phyloP scores from a whole-genome alignment of 306 rosid species.

The Cucurbita argyrosperma region DNA sequence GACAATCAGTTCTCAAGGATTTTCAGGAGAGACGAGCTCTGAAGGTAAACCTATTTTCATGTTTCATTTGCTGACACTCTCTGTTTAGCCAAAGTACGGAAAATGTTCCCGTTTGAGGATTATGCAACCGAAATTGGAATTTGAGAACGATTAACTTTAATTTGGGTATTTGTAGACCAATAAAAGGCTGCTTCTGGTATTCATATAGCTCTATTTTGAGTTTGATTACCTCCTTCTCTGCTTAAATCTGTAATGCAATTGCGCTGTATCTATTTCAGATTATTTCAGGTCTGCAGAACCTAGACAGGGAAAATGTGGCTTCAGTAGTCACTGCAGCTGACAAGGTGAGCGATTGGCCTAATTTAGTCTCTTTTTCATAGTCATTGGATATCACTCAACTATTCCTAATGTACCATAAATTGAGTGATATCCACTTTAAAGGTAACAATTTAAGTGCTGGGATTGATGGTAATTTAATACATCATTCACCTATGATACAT shows the following conservation, averaged over 20 bases:
- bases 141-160: not conserved
- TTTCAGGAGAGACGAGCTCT: conserved; percentile 61
- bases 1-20: conserved; percentile 46
- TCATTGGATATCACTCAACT: no score
- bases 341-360: conserved; percentile 34
- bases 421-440: not conserved
- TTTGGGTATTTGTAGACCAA: not conserved
- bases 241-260: not conserved
- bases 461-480: not conserved
- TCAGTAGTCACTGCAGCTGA: conserved; percentile 79
- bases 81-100: not conserved
- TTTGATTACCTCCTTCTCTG: not conserved
- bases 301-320: conserved; percentile 63
- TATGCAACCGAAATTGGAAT: not conserved
- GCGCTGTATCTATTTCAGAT: conserved; percentile 28
- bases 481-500: not conserved
- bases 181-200: not conserved
- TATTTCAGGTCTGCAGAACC: conserved; percentile 81
- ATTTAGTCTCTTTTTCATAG: not conserved
- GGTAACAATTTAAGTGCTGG: not conserved
- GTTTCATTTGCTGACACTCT: not conserved
- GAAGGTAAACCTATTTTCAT: conserved; percentile 31
- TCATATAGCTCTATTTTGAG: not conserved
- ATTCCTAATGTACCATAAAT: not conserved
- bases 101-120: not conserved